Conservation (phyloP, 768 basidiomycete genomes). For the Pseudohyphozyma bogoriensis region DNA sequence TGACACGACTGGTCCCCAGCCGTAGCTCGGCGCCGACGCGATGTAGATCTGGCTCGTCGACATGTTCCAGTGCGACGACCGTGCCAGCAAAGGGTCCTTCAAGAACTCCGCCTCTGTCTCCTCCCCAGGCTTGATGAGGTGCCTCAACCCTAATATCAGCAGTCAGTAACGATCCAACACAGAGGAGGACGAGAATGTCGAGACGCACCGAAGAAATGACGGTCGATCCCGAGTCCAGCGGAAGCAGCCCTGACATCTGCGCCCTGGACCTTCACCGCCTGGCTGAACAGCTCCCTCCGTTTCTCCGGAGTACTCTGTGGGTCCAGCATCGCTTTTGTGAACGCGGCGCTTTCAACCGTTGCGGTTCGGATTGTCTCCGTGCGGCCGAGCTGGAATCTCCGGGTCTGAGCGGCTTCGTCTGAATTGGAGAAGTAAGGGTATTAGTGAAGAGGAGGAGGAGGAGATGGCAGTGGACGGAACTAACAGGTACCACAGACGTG, state of each 20-base stretch:
- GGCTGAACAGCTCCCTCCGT: slow-evolving; percentile 52
- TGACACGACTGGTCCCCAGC: slow-evolving; percentile 80
- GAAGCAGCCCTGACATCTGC: slow-evolving; percentile 81
- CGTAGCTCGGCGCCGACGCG: slow-evolving; percentile 14
- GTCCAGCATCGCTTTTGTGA: slow-evolving; percentile 77
- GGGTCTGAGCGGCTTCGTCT: slow-evolving; percentile 89
- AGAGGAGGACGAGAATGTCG: too few relatives aligned
- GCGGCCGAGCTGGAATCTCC: slow-evolving; percentile 75
- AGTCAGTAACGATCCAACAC: slow-evolving; percentile 39
- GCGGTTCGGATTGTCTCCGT: slow-evolving; percentile 87
- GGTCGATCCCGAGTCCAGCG: slow-evolving; percentile 81
- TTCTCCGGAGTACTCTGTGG: slow-evolving; percentile 52
- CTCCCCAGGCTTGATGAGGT: slow-evolving; percentile 61
- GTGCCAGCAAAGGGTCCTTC: slow-evolving; percentile 44
- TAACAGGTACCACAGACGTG: slow-evolving; percentile 22
- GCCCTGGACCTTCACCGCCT: slow-evolving; percentile 64
- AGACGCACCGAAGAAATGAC: slow-evolving; percentile 71
- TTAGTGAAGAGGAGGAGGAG: too few relatives aligned
- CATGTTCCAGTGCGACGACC: slow-evolving; percentile 80
- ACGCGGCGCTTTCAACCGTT: slow-evolving; percentile 70
- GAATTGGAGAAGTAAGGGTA: too few relatives aligned
- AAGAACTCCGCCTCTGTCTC: slow-evolving; percentile 35
- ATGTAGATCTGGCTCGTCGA: slow-evolving; percentile 69
- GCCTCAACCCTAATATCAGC: slow-evolving; percentile 29
- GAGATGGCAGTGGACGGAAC: too few relatives aligned